These are phyloP conservation scores for Blastobotrys aristatus DNA, from an alignment of 1,139 yeast genomes.

Conservation along the genomic window DNA sequence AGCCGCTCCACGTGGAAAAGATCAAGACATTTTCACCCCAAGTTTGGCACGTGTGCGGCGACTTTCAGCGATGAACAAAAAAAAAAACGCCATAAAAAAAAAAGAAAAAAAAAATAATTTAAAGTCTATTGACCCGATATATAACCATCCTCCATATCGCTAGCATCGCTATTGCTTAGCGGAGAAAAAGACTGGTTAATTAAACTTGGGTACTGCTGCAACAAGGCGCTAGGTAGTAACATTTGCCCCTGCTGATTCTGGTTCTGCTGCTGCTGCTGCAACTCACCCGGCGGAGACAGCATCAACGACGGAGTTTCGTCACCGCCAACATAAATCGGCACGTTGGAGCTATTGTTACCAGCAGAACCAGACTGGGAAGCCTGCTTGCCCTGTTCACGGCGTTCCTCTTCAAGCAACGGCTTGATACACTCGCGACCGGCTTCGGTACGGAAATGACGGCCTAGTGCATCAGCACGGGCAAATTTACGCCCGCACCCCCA, in stretches of 20 bases:
- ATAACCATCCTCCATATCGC: slow-evolving; percentile 16
- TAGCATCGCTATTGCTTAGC: slow-evolving; percentile 14
- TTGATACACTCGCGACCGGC: slow-evolving; percentile 82
- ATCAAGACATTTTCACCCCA: slow-evolving; percentile 88
- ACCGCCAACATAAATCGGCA: slow-evolving; percentile 20
- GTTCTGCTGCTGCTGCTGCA: slow-evolving; percentile 3
- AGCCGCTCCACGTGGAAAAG: slow-evolving; percentile 42
- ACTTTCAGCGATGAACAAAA: slow-evolving; percentile 24
- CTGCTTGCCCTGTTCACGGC: slow-evolving; percentile 21
- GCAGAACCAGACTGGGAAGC: neutral
- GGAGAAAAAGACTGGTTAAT: slow-evolving; percentile 10
- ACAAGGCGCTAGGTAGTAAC: slow-evolving; percentile 21
- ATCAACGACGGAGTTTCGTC: slow-evolving; percentile 23
- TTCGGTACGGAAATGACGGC: slow-evolving; percentile 92
- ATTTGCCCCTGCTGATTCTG: slow-evolving; percentile 4
- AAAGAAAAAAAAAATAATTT: neutral
- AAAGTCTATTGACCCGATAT: neutral
- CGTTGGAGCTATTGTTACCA: slow-evolving; percentile 1
- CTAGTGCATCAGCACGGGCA: slow-evolving; percentile 92
- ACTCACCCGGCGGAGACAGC: slow-evolving; percentile 21
- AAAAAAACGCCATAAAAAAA: slow-evolving; percentile 1
- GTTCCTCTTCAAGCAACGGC: slow-evolving; percentile 67
- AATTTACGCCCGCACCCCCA: slow-evolving; percentile 95
- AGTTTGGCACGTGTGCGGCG: slow-evolving; percentile 72
- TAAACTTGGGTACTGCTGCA: slow-evolving; percentile 25